Evolutionary conservation across 73 alveolate genomes (phyloP).

Genomic region (Uronychia setigera): DNA sequence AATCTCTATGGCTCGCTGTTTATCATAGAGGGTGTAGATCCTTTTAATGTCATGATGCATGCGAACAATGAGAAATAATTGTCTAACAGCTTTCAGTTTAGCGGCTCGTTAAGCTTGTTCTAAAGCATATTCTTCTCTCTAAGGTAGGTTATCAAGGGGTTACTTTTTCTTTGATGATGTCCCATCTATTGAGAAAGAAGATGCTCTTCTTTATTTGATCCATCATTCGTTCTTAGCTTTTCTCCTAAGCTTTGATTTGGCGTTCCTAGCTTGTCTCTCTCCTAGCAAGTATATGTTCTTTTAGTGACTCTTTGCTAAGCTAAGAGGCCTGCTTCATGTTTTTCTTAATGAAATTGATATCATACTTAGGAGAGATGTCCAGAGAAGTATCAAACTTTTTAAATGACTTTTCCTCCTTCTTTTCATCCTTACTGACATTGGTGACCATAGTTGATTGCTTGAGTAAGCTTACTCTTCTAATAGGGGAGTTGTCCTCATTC

Average conservation of each 20-base stretch:
- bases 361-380: too few relatives aligned
- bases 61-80: not conserved
- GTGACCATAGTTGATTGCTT: too few relatives aligned
- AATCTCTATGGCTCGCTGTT: not conserved
- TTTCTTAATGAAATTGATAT: not conserved
- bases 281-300: not conserved
- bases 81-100: not conserved
- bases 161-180: not conserved
- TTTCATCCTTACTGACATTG: too few relatives aligned
- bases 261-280: not conserved
- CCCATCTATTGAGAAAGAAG: not conserved
- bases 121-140: not conserved
- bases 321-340: not conserved
- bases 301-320: not conserved
- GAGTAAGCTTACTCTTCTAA: too few relatives aligned
- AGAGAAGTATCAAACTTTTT: too few relatives aligned
- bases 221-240: not conserved
- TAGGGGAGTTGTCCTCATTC: too few relatives aligned
- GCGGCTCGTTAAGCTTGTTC: not conserved
- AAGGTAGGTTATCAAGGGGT: not conserved
- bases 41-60: not conserved
- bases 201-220: not conserved
- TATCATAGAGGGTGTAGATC: not conserved
- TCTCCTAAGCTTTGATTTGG: not conserved
- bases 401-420: too few relatives aligned